phyloP scores from a whole-genome alignment of 139 green algal genomes.

The Chlorella sp. region DNA sequence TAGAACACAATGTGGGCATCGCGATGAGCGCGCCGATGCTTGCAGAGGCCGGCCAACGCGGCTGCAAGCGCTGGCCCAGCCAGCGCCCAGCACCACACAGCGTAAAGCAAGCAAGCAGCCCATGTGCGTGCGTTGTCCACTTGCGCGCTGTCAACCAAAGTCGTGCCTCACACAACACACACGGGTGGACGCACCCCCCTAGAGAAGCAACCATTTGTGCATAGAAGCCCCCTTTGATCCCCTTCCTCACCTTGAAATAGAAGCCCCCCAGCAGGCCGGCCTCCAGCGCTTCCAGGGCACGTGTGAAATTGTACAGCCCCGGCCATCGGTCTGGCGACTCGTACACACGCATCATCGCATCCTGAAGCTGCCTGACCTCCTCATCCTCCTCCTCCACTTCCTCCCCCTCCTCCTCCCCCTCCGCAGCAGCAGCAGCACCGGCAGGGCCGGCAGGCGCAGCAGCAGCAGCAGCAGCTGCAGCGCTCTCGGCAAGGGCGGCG shows the following conservation, averaged over 20 bases:
- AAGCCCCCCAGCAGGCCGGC: constrained; percentile 56
- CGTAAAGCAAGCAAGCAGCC: too few relatives aligned
- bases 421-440: background rate
- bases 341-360: constrained; percentile 39
- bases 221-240: background rate
- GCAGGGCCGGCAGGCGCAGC: background rate
- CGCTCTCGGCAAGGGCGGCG: background rate
- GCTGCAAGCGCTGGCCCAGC: too few relatives aligned
- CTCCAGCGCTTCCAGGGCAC: constrained; percentile 60
- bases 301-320: constrained; percentile 58
- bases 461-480: background rate
- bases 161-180: too few relatives aligned
- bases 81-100: too few relatives aligned
- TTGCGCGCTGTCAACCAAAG: background rate
- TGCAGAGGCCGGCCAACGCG: too few relatives aligned
- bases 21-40: too few relatives aligned
- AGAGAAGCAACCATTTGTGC: background rate
- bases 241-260: constrained; percentile 43
- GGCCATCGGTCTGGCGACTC: constrained; percentile 36
- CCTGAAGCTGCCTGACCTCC: background rate
- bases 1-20: too few relatives aligned
- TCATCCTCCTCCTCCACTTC: background rate
- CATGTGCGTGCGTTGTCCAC: too few relatives aligned
- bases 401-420: background rate
- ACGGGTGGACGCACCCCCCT: too few relatives aligned